A percentile compares a stretch with the other conserved stretches of the same genome.
phyloP scores from a whole-genome alignment of 225 moss, liverwort and hornwort genomes.

The Polytrichum commune region DNA sequence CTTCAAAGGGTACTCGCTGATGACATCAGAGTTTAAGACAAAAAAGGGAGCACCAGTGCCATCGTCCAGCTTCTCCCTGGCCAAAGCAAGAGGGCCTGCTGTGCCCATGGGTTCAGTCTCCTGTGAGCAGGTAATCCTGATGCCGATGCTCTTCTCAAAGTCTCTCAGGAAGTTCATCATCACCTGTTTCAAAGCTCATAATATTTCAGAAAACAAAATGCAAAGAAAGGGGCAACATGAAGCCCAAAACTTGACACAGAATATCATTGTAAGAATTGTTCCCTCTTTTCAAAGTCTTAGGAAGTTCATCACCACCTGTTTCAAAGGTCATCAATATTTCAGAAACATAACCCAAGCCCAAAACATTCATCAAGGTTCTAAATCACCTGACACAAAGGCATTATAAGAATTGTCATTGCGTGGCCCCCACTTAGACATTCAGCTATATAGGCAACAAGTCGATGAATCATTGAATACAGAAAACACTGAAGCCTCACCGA shows the following conservation, averaged over 20 bases:
- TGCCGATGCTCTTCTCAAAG: slow-evolving; percentile 76
- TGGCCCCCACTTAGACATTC: too few relatives aligned
- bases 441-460: too few relatives aligned
- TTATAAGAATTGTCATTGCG: too few relatives aligned
- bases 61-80: slow-evolving; percentile 77
- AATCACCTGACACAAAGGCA: too few relatives aligned
- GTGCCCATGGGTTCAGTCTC: slow-evolving; percentile 98
- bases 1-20: slow-evolving; percentile 81
- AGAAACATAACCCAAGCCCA: too few relatives aligned
- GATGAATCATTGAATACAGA: too few relatives aligned
- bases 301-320: slow-evolving; percentile 92
- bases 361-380: too few relatives aligned
- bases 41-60: slow-evolving; percentile 91
- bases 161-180: slow-evolving; percentile 93
- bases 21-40: slow-evolving; percentile 91
- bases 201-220: too few relatives aligned
- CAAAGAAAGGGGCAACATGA: too few relatives aligned
- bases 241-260: too few relatives aligned
- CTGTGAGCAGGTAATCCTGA: slow-evolving; percentile 93
- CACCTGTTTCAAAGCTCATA: slow-evolving; percentile 40
- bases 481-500: too few relatives aligned
- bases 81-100: slow-evolving; percentile 88
- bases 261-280: too few relatives aligned
- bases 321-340: background rate
- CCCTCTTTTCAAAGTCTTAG: slow-evolving; percentile 72